A percentile compares a stretch with the other conserved stretches of the same genome.
phyloP scores from a whole-genome alignment of 1,139 yeast genomes.

The Zygosaccharomyces pseudobailii region DNA sequence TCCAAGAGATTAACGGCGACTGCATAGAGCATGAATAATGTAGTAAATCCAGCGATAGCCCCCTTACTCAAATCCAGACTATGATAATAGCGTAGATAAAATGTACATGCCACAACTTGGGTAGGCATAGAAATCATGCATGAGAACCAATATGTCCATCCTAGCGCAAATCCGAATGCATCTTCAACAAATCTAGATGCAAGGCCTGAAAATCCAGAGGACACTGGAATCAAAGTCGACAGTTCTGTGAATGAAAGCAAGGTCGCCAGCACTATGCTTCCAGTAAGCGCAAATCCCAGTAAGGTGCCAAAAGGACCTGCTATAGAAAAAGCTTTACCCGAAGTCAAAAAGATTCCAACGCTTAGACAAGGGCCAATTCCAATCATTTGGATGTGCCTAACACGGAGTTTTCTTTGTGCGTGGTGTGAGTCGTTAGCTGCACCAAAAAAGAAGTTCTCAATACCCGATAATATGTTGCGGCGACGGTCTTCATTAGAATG shows the following conservation, averaged over 20 bases:
- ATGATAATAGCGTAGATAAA: slow-evolving; percentile 63
- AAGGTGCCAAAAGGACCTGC: slow-evolving; percentile 82
- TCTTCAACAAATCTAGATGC: slow-evolving; percentile 79
- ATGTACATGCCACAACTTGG: slow-evolving; percentile 64
- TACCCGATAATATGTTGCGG: not conserved
- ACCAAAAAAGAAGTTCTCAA: slow-evolving; percentile 7
- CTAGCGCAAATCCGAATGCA: slow-evolving; percentile 79
- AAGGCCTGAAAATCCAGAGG: slow-evolving; percentile 73
- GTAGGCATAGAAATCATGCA: slow-evolving; percentile 74
- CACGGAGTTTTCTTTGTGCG: slow-evolving; percentile 52
- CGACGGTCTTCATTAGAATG: not conserved
- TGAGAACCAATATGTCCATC: slow-evolving; percentile 71
- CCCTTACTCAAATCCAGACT: slow-evolving; percentile 42
- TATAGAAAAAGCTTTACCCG: slow-evolving; percentile 67
- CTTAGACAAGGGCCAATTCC: slow-evolving; percentile 80
- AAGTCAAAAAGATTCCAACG: slow-evolving; percentile 68
- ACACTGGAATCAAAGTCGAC: slow-evolving; percentile 75
- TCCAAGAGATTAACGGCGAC: slow-evolving; percentile 54
- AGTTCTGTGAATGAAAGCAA: slow-evolving; percentile 76
- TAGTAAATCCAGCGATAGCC: slow-evolving; percentile 62
- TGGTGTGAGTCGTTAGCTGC: slow-evolving; percentile 11
- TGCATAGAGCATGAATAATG: slow-evolving; percentile 44
- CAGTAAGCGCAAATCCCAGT: slow-evolving; percentile 63
- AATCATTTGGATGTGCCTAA: slow-evolving; percentile 72
- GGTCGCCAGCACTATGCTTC: slow-evolving; percentile 60